Conservation (phyloP, 306 rosid species). For the Cicer arietinum region DNA sequence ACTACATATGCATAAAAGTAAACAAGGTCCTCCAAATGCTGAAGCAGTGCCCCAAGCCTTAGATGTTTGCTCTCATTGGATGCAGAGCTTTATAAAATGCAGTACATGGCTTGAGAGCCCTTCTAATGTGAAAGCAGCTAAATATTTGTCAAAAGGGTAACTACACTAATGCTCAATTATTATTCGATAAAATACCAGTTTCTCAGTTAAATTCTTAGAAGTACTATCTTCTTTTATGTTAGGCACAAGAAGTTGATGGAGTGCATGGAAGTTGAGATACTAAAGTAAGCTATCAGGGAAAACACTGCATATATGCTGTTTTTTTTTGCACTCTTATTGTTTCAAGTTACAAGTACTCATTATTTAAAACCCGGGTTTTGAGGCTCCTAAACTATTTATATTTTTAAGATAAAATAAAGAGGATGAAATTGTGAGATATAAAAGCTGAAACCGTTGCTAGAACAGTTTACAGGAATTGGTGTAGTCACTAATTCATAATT, state of each 20-base stretch:
- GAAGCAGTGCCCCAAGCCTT: conserved; percentile 78
- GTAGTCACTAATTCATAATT: conserved; percentile 1
- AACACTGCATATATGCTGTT: conserved; percentile 26
- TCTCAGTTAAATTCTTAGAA: conserved; percentile 17
- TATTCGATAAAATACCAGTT: not conserved
- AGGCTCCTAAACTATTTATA: not conserved
- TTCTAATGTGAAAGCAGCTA: conserved; percentile 84
- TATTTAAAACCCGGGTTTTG: conserved; percentile 1
- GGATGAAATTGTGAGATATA: not conserved
- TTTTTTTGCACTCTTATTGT: conserved; percentile 17
- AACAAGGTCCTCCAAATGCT: conserved; percentile 78
- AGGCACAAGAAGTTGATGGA: conserved; percentile 67
- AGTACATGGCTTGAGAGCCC: conserved; percentile 91
- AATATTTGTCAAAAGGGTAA: conserved; percentile 9
- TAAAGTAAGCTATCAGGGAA: conserved; percentile 60
- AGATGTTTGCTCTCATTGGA: conserved; percentile 93
- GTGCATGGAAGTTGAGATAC: conserved; percentile 50
- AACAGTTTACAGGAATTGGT: not conserved
- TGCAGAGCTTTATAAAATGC: conserved; percentile 89
- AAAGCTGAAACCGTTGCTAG: not conserved
- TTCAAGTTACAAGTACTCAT: conserved; percentile 11
- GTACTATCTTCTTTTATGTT: conserved; percentile 4
- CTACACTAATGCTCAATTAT: conserved; percentile 6
- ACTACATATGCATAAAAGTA: conserved; percentile 64
- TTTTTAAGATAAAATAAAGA: not conserved